Base-by-base conservation (phyloP, 352 stramenopile species). In the Saprolegnia diclina region DNA sequence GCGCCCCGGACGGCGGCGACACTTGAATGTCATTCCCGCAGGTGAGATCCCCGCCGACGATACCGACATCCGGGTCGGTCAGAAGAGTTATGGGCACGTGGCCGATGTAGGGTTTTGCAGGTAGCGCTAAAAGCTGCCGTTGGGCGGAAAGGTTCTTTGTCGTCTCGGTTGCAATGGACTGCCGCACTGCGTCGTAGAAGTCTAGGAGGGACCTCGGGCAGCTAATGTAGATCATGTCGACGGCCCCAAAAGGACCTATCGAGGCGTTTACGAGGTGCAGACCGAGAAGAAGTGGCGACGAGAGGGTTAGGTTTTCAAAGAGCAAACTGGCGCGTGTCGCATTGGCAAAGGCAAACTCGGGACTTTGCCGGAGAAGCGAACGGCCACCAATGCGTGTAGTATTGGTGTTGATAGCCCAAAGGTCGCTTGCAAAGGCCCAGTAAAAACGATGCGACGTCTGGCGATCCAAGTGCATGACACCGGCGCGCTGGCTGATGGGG, bases 391-490 rank as follows among this genome's bases (percentile, higher is more conserved):
- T 56, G 32, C 13, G 13, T 42, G 52, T 21, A 4, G 52, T 26
- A 24, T 59, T 59, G 3, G 11, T 4, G 9, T 10, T 59, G 35
- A 69, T n/a, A 0, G 63, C 63, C 45, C 45, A 62, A 5, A 69
- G 46, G 26, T 69, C 63, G 40, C 13, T 48, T 4, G 63, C 63
- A 5, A 59, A 69, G 19, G 45, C 38, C 63, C 63, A 69, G 40
- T 69, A 61, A 24, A 69, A 42, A 5, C 54, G 53, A 29, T 62
- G 29, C 4, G 42, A 61, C 13, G 63, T 61, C 22, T 69, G 63
- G 13, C 13, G 13, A 32, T 19, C 10, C 22, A 61, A 11, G 50
- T 68, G 62, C 13, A 68, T 56, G 9, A 13, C 46, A 24, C 40
- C 42, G 24, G 46, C 38, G 29, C 38, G 19, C 21, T 59, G 65